phyloP scores from a whole-genome alignment of 75 land plant genomes.

The Cryptomeria japonica region DNA sequence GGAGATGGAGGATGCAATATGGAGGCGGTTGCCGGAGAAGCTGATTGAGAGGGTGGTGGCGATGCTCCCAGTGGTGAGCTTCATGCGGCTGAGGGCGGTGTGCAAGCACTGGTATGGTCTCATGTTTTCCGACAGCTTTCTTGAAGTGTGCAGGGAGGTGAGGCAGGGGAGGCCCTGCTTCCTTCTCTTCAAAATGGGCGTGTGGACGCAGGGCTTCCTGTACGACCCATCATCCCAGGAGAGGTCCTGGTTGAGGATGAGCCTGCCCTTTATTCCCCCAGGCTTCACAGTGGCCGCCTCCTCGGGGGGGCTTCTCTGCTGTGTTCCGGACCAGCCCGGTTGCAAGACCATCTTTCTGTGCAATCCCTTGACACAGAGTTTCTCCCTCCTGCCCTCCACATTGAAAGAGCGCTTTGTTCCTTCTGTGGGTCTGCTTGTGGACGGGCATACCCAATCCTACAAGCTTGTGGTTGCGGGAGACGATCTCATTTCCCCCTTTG shows the following conservation, averaged over 20 bases:
- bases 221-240: constrained; percentile 47
- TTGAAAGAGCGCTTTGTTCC: constrained; percentile 69
- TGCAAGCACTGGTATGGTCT: constrained; percentile 63
- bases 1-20: constrained; percentile 48
- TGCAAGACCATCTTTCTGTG: constrained; percentile 50
- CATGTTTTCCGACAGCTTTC: constrained; percentile 60
- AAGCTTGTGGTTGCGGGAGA: constrained; percentile 68
- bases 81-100: constrained; percentile 40
- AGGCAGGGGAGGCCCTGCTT: constrained; percentile 50
- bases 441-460: constrained; percentile 19
- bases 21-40: constrained; percentile 48
- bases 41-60: constrained; percentile 47
- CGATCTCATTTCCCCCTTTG: constrained; percentile 81
- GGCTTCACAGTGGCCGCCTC: constrained; percentile 74
- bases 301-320: constrained; percentile 79
- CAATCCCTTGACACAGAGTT: constrained; percentile 52
- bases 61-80: constrained; percentile 39
- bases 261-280: constrained; percentile 40
- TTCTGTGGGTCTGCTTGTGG: constrained; percentile 55
- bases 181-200: constrained; percentile 50
- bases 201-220: constrained; percentile 31
- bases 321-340: constrained; percentile 54
- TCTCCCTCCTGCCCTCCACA: constrained; percentile 53
- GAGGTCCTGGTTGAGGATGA: constrained; percentile 55
- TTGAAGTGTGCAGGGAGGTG: constrained; percentile 55